Evolutionary conservation across 345 rosid species (phyloP).

Genomic region (Tarenaya hassleriana): DNA sequence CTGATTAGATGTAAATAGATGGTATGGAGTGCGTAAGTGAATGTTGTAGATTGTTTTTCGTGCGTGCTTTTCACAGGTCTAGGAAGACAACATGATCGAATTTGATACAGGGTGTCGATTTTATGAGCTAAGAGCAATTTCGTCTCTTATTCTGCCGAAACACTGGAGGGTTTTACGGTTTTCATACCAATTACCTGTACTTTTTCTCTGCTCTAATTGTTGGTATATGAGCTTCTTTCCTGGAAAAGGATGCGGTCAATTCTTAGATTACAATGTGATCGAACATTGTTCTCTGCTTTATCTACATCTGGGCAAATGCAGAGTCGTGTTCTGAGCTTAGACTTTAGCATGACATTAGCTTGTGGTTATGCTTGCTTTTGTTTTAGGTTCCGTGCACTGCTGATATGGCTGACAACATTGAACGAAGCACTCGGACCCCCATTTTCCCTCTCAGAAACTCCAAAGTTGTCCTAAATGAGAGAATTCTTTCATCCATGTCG

Average conservation of each 20-base stretch:
- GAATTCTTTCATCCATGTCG: constrained; percentile 74
- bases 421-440: constrained; percentile 22
- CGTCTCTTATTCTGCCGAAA: background rate
- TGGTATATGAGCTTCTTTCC: no score
- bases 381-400: constrained; percentile 10
- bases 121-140: background rate
- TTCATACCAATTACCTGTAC: background rate
- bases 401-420: constrained; percentile 49
- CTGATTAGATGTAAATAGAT: constrained; percentile 1
- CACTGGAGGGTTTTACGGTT: background rate
- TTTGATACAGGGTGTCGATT: background rate
- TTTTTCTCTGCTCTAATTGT: no score
- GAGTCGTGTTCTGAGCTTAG: background rate
- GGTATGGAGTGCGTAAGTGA: constrained; percentile 5
- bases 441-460: constrained; percentile 30
- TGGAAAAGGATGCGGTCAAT: no score
- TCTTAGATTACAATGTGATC: no score
- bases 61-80: background rate
- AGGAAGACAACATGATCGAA: no score
- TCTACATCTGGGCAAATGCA: no score
- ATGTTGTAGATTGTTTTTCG: constrained; percentile 1
- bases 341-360: no score
- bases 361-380: constrained; percentile 11
- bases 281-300: no score
- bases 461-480: constrained; percentile 50